These are phyloP conservation scores for Cystoisospora suis DNA, from an alignment of 169 alveolate species.

Conservation along the genomic window DNA sequence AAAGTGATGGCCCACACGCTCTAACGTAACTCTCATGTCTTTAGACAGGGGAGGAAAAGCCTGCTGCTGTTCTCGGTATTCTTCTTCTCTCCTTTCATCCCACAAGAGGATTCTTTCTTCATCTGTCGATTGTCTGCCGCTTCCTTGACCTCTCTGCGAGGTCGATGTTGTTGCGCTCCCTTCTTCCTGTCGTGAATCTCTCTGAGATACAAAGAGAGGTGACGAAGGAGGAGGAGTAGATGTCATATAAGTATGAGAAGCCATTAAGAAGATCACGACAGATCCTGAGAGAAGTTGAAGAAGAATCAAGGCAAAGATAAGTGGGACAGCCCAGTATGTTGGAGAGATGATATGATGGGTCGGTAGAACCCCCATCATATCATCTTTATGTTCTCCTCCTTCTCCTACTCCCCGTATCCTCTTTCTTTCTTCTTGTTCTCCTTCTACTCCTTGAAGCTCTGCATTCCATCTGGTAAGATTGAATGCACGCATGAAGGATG, in stretches of 20 bases:
- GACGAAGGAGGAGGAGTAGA: neutral
- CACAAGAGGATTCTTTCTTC: neutral
- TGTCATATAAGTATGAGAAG: neutral
- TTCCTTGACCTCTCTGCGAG: conserved; percentile 43
- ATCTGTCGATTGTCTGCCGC: too few relatives aligned
- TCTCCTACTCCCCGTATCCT: neutral
- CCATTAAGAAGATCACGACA: neutral
- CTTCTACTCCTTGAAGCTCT: too few relatives aligned
- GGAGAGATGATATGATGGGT: neutral
- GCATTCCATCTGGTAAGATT: neutral
- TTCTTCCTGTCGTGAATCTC: neutral
- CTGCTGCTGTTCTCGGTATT: neutral
- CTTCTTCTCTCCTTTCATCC: neutral
- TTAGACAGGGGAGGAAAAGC: conserved; percentile 40
- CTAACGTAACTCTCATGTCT: conserved; percentile 48
- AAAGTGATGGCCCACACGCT: conserved; percentile 55
- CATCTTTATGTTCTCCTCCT: neutral
- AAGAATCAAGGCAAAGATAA: conserved; percentile 20
- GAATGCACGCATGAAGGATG: too few relatives aligned
- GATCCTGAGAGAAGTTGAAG: neutral
- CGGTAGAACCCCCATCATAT: neutral
- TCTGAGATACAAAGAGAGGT: neutral
- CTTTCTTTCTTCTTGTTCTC: neutral
- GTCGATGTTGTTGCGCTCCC: neutral
- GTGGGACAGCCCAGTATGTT: conserved; percentile 23